These are phyloP conservation scores for Chrysanthemum makinoi DNA, from an alignment of 129 eudicot genomes.

Conservation along the genomic window DNA sequence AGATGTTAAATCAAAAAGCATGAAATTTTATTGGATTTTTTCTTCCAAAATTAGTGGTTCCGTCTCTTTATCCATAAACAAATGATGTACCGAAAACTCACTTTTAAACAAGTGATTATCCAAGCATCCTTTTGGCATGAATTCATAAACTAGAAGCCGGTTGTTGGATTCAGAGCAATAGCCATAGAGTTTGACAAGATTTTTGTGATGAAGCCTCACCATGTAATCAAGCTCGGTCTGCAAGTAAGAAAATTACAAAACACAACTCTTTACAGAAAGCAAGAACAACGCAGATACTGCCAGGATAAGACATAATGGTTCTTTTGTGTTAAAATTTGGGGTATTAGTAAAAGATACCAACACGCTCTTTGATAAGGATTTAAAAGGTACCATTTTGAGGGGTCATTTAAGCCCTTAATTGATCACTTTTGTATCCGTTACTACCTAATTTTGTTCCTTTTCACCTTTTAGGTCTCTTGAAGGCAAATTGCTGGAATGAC, in stretches of 20 bases:
- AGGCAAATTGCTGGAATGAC: no score
- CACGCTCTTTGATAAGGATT: no score
- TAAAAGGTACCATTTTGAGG: no score
- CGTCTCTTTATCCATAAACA: not conserved
- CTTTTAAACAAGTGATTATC: slow-evolving; percentile 74
- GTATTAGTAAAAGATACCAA: no score
- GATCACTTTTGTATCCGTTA: no score
- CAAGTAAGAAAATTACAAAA: slow-evolving; percentile 6
- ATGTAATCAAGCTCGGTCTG: slow-evolving; percentile 71
- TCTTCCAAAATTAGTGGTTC: slow-evolving; percentile 8
- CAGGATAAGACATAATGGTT: not conserved
- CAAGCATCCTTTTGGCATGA: slow-evolving; percentile 71
- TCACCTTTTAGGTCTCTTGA: no score
- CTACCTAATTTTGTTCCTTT: no score
- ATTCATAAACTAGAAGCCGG: slow-evolving; percentile 64
- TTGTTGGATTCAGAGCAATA: slow-evolving; percentile 60
- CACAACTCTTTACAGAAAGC: not conserved
- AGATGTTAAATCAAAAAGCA: not conserved
- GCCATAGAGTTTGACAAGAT: slow-evolving; percentile 65
- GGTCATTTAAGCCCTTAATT: no score
- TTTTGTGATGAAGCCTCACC: slow-evolving; percentile 58
- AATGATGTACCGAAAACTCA: slow-evolving; percentile 24
- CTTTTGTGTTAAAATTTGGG: not conserved
- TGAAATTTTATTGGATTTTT: not conserved
- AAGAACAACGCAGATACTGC: not conserved